Conservation (phyloP, 2,329 filamentous ascomycete species). For the Trichoderma sp. region DNA sequence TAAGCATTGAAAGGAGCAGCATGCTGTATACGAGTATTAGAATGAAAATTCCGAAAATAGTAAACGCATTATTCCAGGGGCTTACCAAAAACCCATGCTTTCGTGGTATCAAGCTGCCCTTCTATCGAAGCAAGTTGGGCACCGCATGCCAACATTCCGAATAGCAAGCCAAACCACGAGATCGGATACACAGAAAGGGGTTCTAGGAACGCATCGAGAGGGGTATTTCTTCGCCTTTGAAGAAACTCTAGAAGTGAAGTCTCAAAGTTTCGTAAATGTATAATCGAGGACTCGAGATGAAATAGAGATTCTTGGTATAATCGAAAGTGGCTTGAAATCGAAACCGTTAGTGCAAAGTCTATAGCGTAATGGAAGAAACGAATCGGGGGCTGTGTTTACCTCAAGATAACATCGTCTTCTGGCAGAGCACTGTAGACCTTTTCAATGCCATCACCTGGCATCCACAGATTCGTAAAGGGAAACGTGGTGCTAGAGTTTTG, state of each 20-base stretch:
- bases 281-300: slow-evolving; percentile 15
- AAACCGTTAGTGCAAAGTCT: neutral
- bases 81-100: slow-evolving; percentile 19
- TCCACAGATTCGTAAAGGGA: slow-evolving; percentile 15
- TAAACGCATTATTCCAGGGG: neutral
- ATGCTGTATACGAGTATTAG: neutral
- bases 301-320: slow-evolving; percentile 11
- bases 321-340: slow-evolving; percentile 7
- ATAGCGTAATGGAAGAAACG: neutral
- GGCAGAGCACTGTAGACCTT: slow-evolving; percentile 11
- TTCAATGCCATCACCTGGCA: slow-evolving; percentile 16
- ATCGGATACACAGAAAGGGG: neutral
- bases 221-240: neutral
- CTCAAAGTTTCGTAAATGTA: slow-evolving; percentile 2
- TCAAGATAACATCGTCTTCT: slow-evolving; percentile 8
- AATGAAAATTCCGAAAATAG: neutral
- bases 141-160: slow-evolving; percentile 5
- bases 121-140: slow-evolving; percentile 10
- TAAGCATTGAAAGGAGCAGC: slow-evolving; percentile 15
- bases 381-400: neutral
- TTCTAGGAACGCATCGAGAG: neutral
- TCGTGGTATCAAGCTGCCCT: neutral
- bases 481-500: slow-evolving; percentile 13
- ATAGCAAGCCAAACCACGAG: slow-evolving; percentile 7
- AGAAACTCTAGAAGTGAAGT: slow-evolving; percentile 2